Evolutionary conservation across 1,139 yeast species (phyloP).

Genomic region (Waltiozyma sp.): DNA sequence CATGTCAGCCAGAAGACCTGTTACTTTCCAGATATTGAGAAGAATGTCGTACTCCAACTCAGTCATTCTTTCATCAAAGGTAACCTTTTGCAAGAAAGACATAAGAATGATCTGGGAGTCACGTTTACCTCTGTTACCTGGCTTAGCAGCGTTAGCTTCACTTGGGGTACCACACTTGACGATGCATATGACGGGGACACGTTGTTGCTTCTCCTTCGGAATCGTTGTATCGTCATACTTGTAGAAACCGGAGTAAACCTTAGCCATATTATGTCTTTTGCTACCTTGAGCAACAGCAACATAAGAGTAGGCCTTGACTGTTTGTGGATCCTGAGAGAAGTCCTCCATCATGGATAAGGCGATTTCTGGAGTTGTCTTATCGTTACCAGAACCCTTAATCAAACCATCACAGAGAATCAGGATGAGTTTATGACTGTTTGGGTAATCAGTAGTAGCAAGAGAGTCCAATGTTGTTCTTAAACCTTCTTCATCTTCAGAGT

Average conservation of each 20-base stretch:
- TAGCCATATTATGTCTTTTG: slow-evolving; percentile 96
- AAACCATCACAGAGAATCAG: slow-evolving; percentile 87
- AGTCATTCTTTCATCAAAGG: slow-evolving; percentile 96
- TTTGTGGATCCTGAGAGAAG: slow-evolving; percentile 57
- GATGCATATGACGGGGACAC: slow-evolving; percentile 72
- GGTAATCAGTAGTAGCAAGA: slow-evolving; percentile 83
- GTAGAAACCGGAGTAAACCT: slow-evolving; percentile 84
- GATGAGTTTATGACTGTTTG: slow-evolving; percentile 84
- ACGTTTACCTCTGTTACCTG: slow-evolving; percentile 97
- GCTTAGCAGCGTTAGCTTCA: slow-evolving; percentile 70
- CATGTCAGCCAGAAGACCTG: slow-evolving; percentile 80
- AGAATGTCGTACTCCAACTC: slow-evolving; percentile 79
- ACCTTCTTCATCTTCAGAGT: slow-evolving; percentile 85
- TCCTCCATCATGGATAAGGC: slow-evolving; percentile 83
- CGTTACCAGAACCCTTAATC: slow-evolving; percentile 90
- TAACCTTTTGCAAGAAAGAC: slow-evolving; percentile 84
- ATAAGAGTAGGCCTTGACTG: slow-evolving; percentile 71
- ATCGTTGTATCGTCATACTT: slow-evolving; percentile 66
- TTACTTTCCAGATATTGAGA: slow-evolving; percentile 69
- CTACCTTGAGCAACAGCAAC: slow-evolving; percentile 92
- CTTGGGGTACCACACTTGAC: slow-evolving; percentile 92
- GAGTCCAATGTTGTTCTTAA: slow-evolving; percentile 84
- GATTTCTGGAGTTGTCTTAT: slow-evolving; percentile 77
- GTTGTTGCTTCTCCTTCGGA: slow-evolving; percentile 73
- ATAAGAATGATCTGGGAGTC: slow-evolving; percentile 91